Percentiles rank a stretch among this genome's conserved stretches.
phyloP scores from a whole-genome alignment of 768 basidiomycete genomes.

The Exsudoporus frostii region DNA sequence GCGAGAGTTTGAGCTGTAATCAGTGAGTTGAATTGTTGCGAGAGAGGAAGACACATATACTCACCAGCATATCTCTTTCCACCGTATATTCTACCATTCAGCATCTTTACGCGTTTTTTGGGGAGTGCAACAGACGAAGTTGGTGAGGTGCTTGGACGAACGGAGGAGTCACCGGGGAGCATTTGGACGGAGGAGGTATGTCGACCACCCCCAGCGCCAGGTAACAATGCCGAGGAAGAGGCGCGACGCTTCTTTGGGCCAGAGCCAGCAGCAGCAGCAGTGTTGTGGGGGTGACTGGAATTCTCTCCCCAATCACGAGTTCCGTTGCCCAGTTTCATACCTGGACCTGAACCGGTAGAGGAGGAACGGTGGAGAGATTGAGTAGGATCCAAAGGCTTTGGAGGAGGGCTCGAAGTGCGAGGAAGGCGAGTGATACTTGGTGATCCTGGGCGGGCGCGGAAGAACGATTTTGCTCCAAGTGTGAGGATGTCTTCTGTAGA shows the following conservation, averaged over 20 bases:
- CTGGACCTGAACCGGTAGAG: conserved; percentile 16
- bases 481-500: conserved; percentile 32
- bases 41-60: not conserved
- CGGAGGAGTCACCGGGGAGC: not conserved
- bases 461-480: conserved; percentile 29
- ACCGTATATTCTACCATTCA: conserved; percentile 87
- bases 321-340: not conserved
- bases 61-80: conserved; percentile 32
- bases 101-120: conserved; percentile 53
- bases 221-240: conserved; percentile 21
- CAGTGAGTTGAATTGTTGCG: not conserved
- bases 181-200: conserved; percentile 16
- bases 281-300: not conserved
- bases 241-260: conserved; percentile 16
- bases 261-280: not conserved
- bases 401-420: conserved; percentile 17
- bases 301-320: conserved; percentile 4
- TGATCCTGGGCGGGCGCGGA: conserved; percentile 26
- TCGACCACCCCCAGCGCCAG: conserved; percentile 32
- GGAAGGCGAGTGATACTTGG: not conserved
- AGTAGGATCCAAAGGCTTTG: not conserved
- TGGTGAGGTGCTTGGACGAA: conserved; percentile 12
- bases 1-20: conserved; percentile 31
- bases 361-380: conserved; percentile 20
- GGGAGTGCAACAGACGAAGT: conserved; percentile 1